Percentiles rank a stretch among this genome's conserved stretches.
Evolutionary conservation across 73 alveolate genomes (phyloP).

Genomic region (Tetrahymena elliotti): DNA sequence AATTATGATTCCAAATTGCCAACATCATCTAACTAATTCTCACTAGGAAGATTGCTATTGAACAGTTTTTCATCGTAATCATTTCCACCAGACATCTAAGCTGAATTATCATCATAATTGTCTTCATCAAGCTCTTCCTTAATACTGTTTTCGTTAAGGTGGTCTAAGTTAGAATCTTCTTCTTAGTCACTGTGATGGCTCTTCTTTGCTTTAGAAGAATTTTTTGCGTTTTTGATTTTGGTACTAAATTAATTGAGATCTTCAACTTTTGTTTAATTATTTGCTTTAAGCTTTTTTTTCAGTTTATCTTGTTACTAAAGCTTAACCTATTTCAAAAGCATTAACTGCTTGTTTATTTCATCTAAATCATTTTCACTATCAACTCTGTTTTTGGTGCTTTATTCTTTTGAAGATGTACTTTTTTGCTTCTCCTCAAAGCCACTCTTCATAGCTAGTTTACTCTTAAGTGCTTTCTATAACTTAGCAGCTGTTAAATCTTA

Average conservation of each 20-base stretch:
- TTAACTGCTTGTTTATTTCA: neutral
- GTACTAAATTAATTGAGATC: neutral
- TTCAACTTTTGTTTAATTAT: neutral
- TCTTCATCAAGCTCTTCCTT: neutral
- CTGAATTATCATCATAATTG: neutral
- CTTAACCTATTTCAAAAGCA: neutral
- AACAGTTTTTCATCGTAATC: neutral
- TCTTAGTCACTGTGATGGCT: neutral
- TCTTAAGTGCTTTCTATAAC: neutral
- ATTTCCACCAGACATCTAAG: neutral
- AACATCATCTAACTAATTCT: neutral
- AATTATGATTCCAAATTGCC: neutral
- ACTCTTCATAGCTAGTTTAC: neutral
- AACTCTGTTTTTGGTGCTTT: neutral
- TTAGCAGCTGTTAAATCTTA: neutral
- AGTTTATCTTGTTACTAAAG: neutral
- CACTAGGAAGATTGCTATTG: neutral
- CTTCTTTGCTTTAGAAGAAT: neutral
- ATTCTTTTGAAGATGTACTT: neutral
- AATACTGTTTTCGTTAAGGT: too few species aligned
- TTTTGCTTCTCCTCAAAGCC: neutral
- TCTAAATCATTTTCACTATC: neutral
- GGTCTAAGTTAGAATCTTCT: neutral
- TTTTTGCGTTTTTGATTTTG: neutral
- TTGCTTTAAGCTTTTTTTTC: neutral